Percentiles rank a stretch among this genome's conserved stretches.
Evolutionary conservation across 1,284 basidiomycete species (phyloP).

Genomic region (Volvariella surrecta): DNA sequence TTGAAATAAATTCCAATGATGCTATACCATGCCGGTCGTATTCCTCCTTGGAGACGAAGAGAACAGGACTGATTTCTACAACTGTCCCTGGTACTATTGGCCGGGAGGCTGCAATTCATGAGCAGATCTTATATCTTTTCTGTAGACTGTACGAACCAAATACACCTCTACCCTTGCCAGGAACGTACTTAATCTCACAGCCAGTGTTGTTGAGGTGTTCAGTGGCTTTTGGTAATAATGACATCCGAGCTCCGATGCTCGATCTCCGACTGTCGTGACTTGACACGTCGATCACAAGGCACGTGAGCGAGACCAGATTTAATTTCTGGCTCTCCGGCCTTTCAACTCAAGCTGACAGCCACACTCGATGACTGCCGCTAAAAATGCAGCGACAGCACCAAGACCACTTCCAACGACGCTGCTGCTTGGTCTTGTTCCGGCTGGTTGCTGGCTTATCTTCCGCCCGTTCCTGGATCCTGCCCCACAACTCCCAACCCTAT

Average conservation of each 20-base stretch:
- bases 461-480: constrained; percentile 60
- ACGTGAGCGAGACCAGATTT: constrained; percentile 6
- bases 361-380: constrained; percentile 14
- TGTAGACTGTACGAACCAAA: constrained; percentile 35
- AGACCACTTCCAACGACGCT: constrained; percentile 46
- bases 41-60: constrained; percentile 68
- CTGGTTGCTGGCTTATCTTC: constrained; percentile 61
- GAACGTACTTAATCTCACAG: constrained; percentile 25
- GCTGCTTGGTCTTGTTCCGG: constrained; percentile 49
- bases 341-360: neutral
- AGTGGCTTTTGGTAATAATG: constrained; percentile 9
- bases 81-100: constrained; percentile 55
- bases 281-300: constrained; percentile 6
- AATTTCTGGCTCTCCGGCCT: neutral
- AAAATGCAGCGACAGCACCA: constrained; percentile 17
- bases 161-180: constrained; percentile 54
- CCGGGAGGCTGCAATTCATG: constrained; percentile 35
- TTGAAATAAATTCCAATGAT: neutral
- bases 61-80: constrained; percentile 82
- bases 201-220: constrained; percentile 23
- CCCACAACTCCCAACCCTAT: constrained; percentile 60
- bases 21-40: constrained; percentile 54
- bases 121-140: neutral
- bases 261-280: constrained; percentile 6
- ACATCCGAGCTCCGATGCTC: constrained; percentile 7